Conservation (phyloP, 2,329 filamentous ascomycete species). For the Colletotrichum eleusines region DNA sequence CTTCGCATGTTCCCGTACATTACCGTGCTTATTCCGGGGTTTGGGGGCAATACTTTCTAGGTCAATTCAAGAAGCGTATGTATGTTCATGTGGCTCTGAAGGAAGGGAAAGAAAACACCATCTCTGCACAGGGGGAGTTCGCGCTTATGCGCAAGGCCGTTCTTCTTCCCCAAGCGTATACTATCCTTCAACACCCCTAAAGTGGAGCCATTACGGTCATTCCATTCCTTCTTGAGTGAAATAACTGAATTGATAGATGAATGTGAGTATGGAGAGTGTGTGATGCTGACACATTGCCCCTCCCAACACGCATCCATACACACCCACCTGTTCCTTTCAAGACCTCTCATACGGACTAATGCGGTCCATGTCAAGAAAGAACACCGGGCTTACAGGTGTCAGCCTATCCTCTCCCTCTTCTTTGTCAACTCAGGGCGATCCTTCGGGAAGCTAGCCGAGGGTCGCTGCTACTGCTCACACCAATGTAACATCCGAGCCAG, state of each 20-base stretch:
- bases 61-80: neutral
- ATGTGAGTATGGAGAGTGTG: no score
- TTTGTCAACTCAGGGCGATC: neutral
- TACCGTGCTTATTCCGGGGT: neutral
- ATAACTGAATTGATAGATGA: neutral
- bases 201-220: no score
- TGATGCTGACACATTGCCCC: no score
- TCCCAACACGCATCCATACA: no score
- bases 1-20: neutral
- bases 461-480: neutral
- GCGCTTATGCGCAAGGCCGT: no score
- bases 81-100: neutral
- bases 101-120: neutral
- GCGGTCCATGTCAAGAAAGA: neutral
- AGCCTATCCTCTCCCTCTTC: neutral
- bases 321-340: neutral
- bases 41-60: neutral
- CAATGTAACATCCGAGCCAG: neutral
- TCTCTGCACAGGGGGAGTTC: neutral
- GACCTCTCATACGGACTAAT: neutral
- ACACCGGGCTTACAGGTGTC: neutral
- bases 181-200: no score
- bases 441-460: constrained; percentile 27
- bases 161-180: no score
- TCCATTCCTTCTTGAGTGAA: neutral